phyloP scores from a whole-genome alignment of 1,139 yeast species.

The Lodderomyces metapsilosis region DNA sequence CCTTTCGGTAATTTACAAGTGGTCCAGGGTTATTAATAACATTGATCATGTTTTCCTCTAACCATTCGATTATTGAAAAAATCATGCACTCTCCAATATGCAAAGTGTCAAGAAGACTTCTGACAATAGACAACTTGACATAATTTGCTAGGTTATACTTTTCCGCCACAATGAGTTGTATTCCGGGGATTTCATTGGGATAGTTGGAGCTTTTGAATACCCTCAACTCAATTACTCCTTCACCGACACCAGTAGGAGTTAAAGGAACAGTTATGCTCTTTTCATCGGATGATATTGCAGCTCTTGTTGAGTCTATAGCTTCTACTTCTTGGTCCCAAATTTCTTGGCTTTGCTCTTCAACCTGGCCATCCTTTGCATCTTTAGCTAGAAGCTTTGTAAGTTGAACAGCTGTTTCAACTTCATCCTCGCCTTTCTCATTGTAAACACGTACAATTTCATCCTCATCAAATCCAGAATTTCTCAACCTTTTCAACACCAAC shows the following conservation, averaged over 20 bases:
- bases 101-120: slow-evolving; percentile 45
- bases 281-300: slow-evolving; percentile 17
- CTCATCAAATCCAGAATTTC: slow-evolving; percentile 67
- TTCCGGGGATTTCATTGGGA: slow-evolving; percentile 63
- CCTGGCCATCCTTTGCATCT: neutral
- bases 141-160: slow-evolving; percentile 65
- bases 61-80: slow-evolving; percentile 69
- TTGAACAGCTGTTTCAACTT: slow-evolving; percentile 50
- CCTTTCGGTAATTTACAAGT: slow-evolving; percentile 33
- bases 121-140: slow-evolving; percentile 63
- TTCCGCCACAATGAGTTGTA: slow-evolving; percentile 51
- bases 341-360: slow-evolving; percentile 24
- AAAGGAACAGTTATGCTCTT: slow-evolving; percentile 28
- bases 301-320: slow-evolving; percentile 56
- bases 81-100: slow-evolving; percentile 69
- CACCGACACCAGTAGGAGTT: slow-evolving; percentile 27
- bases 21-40: slow-evolving; percentile 76
- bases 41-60: slow-evolving; percentile 57
- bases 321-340: slow-evolving; percentile 81
- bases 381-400: slow-evolving; percentile 43
- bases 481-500: slow-evolving; percentile 49
- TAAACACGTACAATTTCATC: slow-evolving; percentile 58
- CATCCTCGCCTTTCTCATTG: slow-evolving; percentile 40
- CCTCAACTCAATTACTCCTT: slow-evolving; percentile 42
- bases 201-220: slow-evolving; percentile 53